Evolutionary conservation across 1,139 yeast species (phyloP), one percentile per base, ranked within the genome.

Genomic region (Protomyces macrosporus): DNA sequence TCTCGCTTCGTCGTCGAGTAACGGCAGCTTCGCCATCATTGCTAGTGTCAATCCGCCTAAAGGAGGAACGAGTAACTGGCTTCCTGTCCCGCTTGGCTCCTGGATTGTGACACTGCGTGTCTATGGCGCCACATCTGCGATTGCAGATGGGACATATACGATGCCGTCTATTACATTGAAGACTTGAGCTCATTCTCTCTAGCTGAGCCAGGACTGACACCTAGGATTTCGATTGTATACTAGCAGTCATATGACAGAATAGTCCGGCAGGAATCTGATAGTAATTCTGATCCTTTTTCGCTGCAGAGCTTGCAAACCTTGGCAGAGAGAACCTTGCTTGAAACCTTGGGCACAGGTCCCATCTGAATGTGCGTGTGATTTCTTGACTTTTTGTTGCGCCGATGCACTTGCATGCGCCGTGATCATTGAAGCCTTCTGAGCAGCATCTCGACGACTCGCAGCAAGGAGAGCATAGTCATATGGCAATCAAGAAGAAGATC

Each of bases 401-500:
- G 23, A 2, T 23, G 23, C 23, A 23, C 23, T 23, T 23, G 23
- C 23, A 23, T 23, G 23, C 23, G 23, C 23, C 23, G 23, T 1
- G 23, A 23, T 23, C 23, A 23, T 23, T 23, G 23, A 23, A 23
- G 23, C 23, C 23, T 23, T 23, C 23, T 23, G 23, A 23, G 23
- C 23, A 36, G 39, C 39, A 36, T 36, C 3, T 1, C 39, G 39
- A 12, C 12, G 9, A 36, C 39, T 36, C 39, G 39, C 39, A 36
- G 39, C 39, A 36, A 36, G 39, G 12, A 12, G 12, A 36, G 1
- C 39, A 36, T 1, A 36, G 39, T 7, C 39, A 12, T 3, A 52
- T 57, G 62, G 59, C 62, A 16, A 45, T 55, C 48, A 37, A 59
- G 48, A 40, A 56, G 30, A 45, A 48, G 50, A 37, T 54, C 51